Percentiles rank a stretch among this genome's conserved stretches.
These are phyloP conservation scores for Blastocystis sp. DNA, from an alignment of 352 stramenopile species.

Conservation along the genomic window DNA sequence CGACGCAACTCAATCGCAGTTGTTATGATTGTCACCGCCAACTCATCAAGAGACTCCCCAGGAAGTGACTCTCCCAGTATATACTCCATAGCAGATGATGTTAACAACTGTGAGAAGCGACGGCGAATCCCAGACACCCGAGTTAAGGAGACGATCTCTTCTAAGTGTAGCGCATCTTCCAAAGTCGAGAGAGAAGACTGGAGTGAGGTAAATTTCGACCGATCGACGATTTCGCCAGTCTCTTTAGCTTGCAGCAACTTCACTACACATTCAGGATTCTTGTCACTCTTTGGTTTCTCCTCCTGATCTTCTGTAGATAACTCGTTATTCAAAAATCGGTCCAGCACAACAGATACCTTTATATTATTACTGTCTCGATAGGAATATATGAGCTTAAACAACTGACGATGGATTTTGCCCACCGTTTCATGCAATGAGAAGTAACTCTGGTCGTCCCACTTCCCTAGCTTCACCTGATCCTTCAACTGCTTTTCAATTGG, in stretches of 20 bases:
- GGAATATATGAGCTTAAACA: constrained; percentile 60
- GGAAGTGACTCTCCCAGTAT: neutral
- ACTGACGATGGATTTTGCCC: constrained; percentile 86
- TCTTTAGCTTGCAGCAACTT: neutral
- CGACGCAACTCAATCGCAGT: constrained; percentile 17
- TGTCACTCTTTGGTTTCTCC: constrained; percentile 56
- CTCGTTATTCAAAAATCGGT: constrained; percentile 68
- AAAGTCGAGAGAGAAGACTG: neutral
- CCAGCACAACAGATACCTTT: constrained; percentile 28
- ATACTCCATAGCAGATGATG: neutral
- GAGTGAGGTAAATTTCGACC: neutral
- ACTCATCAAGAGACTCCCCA: neutral
- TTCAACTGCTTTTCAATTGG: constrained; percentile 92
- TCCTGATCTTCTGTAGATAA: constrained; percentile 79
- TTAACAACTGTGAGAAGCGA: neutral
- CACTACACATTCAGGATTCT: neutral
- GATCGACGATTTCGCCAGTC: neutral
- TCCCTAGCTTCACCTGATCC: constrained; percentile 93
- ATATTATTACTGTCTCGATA: constrained; percentile 55
- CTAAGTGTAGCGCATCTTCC: neutral
- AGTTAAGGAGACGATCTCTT: neutral
- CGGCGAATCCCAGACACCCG: neutral
- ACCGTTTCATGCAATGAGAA: constrained; percentile 93
- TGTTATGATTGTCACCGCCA: constrained; percentile 15
- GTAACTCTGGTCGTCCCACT: constrained; percentile 99